Evolutionary conservation across 306 rosid genomes (phyloP), one percentile per base, ranked within the genome.

Genomic region (Heteromeles arbutifolia): DNA sequence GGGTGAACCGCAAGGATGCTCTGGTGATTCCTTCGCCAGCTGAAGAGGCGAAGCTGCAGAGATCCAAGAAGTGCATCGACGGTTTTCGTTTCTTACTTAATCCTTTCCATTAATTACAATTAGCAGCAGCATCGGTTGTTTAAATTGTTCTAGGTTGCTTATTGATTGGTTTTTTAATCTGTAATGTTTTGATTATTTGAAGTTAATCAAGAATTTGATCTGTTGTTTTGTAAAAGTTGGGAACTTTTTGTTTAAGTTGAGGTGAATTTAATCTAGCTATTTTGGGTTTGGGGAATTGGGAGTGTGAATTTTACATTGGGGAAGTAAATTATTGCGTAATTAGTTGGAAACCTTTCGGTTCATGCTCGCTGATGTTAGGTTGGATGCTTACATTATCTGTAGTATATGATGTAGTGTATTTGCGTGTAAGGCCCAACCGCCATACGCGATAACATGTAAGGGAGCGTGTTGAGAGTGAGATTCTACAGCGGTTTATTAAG

Each of bases 1-100:
- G 88, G 83, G 74, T 78, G 11, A 59, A 86, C 61, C 82, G 73
- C 74, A 80, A 81, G 71, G 77, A 77, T 17, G 43, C 62, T 9
- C 22, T 85, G 28, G n/a, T 85, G 54, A 78, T 90, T 90, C 85
- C 94, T 72, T 92, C 98, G 73, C 92, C 96, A 2, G 81, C 83
- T 43, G 98, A 93, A 70, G 91, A 90, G 7, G 84, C 78, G 58
- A 89, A 86, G 81, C 3, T 80, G 39, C 53, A 80, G 29, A 87
- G 84, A 72, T 68, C 88, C 8, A 89, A 80, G 78, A 26, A 53
- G 25, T 93, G 98, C 67, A 93, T 92, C 19, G 78, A 79, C 62
- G 90, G 90, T 87, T 70, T 45, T 72, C 9, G 21, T 44, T 19
- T 41, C 3, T 41, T 59, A 54, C 44, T 39, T 41, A 41, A 9